phyloP scores from a whole-genome alignment of 2,329 filamentous ascomycete genomes.

The Aspergillus sp. region DNA sequence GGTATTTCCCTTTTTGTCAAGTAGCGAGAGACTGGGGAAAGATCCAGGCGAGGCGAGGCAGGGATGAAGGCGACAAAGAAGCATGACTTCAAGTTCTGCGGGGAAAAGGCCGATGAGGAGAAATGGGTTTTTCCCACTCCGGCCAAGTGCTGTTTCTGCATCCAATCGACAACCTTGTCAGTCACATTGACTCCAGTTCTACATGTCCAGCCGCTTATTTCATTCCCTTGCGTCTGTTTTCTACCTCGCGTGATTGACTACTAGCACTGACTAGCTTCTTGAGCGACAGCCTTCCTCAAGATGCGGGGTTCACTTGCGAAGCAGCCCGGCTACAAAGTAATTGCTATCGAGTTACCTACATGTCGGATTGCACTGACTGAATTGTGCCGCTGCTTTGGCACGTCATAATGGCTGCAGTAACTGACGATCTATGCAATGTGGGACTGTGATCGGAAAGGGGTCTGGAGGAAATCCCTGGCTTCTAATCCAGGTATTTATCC shows the following conservation, averaged over 20 bases:
- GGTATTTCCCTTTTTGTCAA: background rate
- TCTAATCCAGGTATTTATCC: background rate
- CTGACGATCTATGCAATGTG: background rate
- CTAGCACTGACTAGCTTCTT: background rate
- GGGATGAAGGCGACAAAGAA: background rate
- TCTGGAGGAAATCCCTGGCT: too few species aligned
- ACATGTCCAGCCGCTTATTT: background rate
- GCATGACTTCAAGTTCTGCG: background rate
- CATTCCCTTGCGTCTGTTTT: background rate
- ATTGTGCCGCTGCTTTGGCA: background rate
- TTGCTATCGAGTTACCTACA: background rate
- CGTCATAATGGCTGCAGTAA: background rate
- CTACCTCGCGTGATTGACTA: background rate
- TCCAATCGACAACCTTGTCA: background rate
- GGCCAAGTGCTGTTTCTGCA: background rate
- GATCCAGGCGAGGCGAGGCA: background rate
- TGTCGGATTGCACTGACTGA: background rate
- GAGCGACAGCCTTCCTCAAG: background rate
- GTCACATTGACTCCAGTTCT: background rate
- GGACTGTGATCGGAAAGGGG: background rate
- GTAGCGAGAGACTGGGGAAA: background rate
- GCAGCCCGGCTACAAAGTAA: background rate
- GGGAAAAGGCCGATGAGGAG: slow-evolving; percentile 1
- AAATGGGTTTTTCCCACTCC: slow-evolving; percentile 4
- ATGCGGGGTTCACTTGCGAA: background rate